These are phyloP conservation scores for Bacidia gigantensis DNA, from an alignment of 495 filamentous ascomycete genomes.

Conservation along the genomic window DNA sequence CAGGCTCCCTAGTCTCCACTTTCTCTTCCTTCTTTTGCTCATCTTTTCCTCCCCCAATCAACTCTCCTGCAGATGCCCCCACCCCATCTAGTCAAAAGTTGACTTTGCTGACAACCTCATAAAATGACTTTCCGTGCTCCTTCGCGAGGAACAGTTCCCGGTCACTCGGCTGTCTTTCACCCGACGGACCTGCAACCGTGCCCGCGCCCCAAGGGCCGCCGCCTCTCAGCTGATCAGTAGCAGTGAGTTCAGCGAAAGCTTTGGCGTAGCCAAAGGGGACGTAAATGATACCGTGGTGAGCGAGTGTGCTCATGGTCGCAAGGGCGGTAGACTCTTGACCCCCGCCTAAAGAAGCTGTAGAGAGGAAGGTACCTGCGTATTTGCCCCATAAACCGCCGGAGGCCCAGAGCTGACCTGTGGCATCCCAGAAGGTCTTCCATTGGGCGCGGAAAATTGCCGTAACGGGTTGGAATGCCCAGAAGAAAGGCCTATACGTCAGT, in stretches of 20 bases:
- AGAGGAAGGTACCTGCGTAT: slow-evolving; percentile 84
- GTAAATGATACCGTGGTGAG: slow-evolving; percentile 92
- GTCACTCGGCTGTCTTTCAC: slow-evolving; percentile 62
- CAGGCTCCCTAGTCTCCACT: not conserved
- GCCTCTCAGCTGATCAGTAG: slow-evolving; percentile 66
- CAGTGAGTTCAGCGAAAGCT: slow-evolving; percentile 50
- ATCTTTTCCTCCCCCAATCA: not conserved
- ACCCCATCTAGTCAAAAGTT: slow-evolving; percentile 58
- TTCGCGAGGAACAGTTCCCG: slow-evolving; percentile 66
- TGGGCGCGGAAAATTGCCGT: slow-evolving; percentile 94
- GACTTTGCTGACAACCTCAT: slow-evolving; percentile 59
- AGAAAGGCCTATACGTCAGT: slow-evolving; percentile 47
- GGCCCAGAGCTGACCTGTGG: slow-evolving; percentile 59
- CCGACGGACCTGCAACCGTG: slow-evolving; percentile 68
- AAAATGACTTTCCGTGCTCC: slow-evolving; percentile 78
- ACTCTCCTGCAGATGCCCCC: not conserved
- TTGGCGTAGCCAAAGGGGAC: slow-evolving; percentile 89
- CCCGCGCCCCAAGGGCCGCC: slow-evolving; percentile 90
- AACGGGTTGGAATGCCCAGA: slow-evolving; percentile 94
- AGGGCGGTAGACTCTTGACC: slow-evolving; percentile 86
- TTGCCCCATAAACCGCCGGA: slow-evolving; percentile 73
- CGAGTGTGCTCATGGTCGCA: slow-evolving; percentile 69
- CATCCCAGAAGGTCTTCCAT: slow-evolving; percentile 87
- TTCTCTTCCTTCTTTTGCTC: not conserved
- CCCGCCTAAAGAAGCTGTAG: slow-evolving; percentile 67